phyloP scores from a whole-genome alignment of 2,329 filamentous ascomycete species.

The Apiospora kogelbergensis region DNA sequence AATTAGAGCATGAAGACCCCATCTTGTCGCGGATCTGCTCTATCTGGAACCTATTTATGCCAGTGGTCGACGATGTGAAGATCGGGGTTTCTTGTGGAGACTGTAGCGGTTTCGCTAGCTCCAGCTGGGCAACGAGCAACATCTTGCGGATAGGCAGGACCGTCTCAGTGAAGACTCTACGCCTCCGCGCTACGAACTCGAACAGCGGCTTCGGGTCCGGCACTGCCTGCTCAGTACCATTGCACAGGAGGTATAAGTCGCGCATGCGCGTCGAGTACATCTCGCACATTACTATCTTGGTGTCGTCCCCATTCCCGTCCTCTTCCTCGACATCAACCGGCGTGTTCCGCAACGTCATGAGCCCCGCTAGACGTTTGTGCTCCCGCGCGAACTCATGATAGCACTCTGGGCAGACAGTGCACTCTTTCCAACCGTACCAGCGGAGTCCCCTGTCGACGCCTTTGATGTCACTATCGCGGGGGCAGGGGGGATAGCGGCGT shows the following conservation, averaged over 20 bases:
- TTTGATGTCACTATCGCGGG: constrained; percentile 23
- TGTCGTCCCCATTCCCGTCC: constrained; percentile 8
- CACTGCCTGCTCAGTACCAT: constrained; percentile 12
- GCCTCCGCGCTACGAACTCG: constrained; percentile 24
- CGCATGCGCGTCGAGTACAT: constrained; percentile 39
- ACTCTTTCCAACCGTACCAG: constrained; percentile 39
- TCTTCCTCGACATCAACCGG: constrained; percentile 12
- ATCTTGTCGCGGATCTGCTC: neutral
- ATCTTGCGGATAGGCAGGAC: constrained; percentile 28
- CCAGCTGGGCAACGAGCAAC: constrained; percentile 24
- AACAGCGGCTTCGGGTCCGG: constrained; percentile 25
- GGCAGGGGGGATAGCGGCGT: constrained; percentile 30
- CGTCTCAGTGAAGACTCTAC: constrained; percentile 33
- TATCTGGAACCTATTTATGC: neutral
- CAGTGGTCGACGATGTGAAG: neutral
- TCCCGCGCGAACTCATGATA: constrained; percentile 33
- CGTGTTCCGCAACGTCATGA: constrained; percentile 29
- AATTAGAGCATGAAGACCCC: too few relatives aligned
- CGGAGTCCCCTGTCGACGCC: constrained; percentile 14
- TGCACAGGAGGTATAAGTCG: constrained; percentile 29
- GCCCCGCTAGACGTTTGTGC: constrained; percentile 25
- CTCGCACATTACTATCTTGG: constrained; percentile 31
- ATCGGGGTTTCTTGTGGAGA: constrained; percentile 14
- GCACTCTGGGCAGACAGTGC: constrained; percentile 37
- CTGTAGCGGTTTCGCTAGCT: constrained; percentile 11